Percentiles rank a stretch among this genome's conserved stretches.
Evolutionary conservation across 345 rosid species (phyloP).

Genomic region (Bruguiera gymnorhiza): DNA sequence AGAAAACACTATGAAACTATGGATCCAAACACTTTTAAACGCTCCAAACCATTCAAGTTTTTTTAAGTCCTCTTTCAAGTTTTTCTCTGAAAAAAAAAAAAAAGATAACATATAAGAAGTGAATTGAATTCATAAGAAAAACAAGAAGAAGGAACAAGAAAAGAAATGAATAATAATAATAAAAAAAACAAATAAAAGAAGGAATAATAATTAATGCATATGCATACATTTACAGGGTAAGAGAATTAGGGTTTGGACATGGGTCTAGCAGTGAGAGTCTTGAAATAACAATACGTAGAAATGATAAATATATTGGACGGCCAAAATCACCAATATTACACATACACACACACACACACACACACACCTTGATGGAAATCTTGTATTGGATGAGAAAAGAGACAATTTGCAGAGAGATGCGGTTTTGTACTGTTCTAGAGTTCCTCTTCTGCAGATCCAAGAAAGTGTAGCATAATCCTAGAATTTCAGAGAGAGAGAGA

Average conservation of each 20-base stretch:
- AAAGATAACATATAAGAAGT: background rate
- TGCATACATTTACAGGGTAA: background rate
- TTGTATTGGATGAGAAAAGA: slow-evolving; percentile 16
- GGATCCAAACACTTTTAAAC: background rate
- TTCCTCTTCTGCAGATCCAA: slow-evolving; percentile 37
- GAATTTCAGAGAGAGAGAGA: slow-evolving; percentile 13
- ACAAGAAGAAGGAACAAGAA: too few species aligned
- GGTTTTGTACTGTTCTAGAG: background rate
- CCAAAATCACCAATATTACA: background rate
- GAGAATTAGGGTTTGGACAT: background rate
- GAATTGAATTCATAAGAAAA: background rate
- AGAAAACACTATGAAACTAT: background rate
- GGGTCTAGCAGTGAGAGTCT: background rate
- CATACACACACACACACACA: background rate
- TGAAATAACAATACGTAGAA: background rate
- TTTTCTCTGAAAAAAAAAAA: background rate
- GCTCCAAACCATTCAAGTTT: background rate
- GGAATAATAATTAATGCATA: too few species aligned
- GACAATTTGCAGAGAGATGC: slow-evolving; percentile 28
- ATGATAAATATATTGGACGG: background rate
- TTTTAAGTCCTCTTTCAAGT: background rate
- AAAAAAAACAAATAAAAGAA: too few species aligned
- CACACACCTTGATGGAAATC: slow-evolving; percentile 13
- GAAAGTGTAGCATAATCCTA: slow-evolving; percentile 28
- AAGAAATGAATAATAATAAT: too few species aligned